Conservation (phyloP, 768 basidiomycete genomes). For the Trametopsis cervina region DNA sequence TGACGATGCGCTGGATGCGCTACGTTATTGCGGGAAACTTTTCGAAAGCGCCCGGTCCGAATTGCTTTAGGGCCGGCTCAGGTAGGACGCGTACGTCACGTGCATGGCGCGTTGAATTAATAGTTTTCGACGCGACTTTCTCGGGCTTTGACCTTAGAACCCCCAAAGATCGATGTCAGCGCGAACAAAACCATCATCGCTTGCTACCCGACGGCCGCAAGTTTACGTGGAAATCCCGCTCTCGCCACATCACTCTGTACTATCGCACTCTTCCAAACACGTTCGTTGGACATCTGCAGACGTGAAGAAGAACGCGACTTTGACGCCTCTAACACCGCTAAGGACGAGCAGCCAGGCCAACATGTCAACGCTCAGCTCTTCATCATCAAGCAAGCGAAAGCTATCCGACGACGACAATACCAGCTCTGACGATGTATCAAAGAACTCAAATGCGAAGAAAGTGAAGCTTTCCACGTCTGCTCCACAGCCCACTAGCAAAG, state of each 20-base stretch:
- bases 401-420: slow-evolving; percentile 26
- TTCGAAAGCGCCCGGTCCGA: slow-evolving; percentile 7
- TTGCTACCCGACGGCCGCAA: slow-evolving; percentile 30
- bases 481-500: slow-evolving; percentile 6
- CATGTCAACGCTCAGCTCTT: slow-evolving; percentile 14
- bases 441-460: slow-evolving; percentile 22
- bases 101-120: slow-evolving; percentile 9
- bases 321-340: slow-evolving; percentile 22
- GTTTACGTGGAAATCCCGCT: slow-evolving; percentile 57
- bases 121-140: slow-evolving; percentile 11
- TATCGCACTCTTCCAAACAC: not conserved
- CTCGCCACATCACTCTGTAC: slow-evolving; percentile 30
- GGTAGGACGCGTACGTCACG: slow-evolving; percentile 7
- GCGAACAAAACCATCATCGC: slow-evolving; percentile 15
- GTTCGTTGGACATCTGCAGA: not conserved
- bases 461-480: slow-evolving; percentile 17
- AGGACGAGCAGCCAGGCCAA: slow-evolving; percentile 22
- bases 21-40: slow-evolving; percentile 6
- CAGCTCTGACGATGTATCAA: slow-evolving; percentile 1
- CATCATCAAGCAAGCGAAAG: slow-evolving; percentile 44
- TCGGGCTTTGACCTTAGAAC: slow-evolving; percentile 2
- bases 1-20: not conserved
- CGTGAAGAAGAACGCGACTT: slow-evolving; percentile 20
- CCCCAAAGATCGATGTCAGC: slow-evolving; percentile 5
- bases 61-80: slow-evolving; percentile 28